Base-by-base conservation (phyloP, 306 rosid species). In the Mimosa pudica region DNA sequence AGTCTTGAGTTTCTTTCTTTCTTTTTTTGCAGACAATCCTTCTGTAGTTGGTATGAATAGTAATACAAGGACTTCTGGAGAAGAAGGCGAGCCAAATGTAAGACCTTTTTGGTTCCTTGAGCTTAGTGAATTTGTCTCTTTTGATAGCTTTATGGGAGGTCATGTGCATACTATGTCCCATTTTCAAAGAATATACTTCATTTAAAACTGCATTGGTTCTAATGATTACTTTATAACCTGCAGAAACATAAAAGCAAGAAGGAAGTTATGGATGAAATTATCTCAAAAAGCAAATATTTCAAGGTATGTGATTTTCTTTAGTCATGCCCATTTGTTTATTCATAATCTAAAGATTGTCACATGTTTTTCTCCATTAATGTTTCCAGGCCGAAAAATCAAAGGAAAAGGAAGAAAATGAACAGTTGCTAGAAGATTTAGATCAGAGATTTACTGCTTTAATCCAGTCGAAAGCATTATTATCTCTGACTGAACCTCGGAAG, bases 201-300 rank as follows among this genome's bases (percentile, higher is more conserved):
- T 73, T 78, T 17, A 18, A 78, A 12, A 70, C 30, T 74, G 54
- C 62, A 41, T 46, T 46, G 20, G 10, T 17, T 64, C 78, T 73
- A 10, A 18, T n/a, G 24, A 80, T 63, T 82, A 32, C 57, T 44
- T 74, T 65, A 47, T 77, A 20, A 83, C 48, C 67, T 75, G 82
- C 94, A 95, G 97, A 91, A 77, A 76, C 92, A 74, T 84, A 95
- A 95, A 89, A 93, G 82, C 87, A 89, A 91, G 87, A 91, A 89
- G 89, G 98, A 95, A 85, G 94, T 92, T 78, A 89, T 89, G 94
- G 88, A 84, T 35, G 99, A 93, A 85, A 75, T 95, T 60, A 91
- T 95, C 24, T 75, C 82, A n/a, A 95, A 93, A 81, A 90, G 96
- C 93, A 95, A 95, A 75, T 83, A 69, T 87, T 87, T 81, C 79